Conservation (phyloP, 176 grass and related monocot genomes). For the Eleusine coracana region DNA sequence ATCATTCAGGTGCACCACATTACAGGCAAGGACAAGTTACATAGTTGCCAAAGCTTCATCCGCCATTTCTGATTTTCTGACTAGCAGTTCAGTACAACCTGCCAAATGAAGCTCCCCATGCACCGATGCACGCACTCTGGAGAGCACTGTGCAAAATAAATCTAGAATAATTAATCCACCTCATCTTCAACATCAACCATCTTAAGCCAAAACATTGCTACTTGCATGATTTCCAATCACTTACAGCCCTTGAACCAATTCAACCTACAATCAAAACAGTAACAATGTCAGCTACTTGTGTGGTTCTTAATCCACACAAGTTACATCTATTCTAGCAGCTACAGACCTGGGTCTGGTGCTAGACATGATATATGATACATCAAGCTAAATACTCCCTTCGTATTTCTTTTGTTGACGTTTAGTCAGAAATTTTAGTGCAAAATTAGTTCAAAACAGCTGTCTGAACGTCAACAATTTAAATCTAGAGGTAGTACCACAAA, state of each 20-base stretch:
- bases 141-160: slow-evolving; percentile 49
- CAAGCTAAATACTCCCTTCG: background rate
- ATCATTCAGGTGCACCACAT: slow-evolving; percentile 26
- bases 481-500: background rate
- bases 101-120: slow-evolving; percentile 27
- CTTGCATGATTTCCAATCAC: slow-evolving; percentile 16
- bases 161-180: slow-evolving; percentile 51
- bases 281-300: background rate
- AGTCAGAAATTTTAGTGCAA: too few relatives aligned
- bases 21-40: slow-evolving; percentile 31
- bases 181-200: slow-evolving; percentile 31
- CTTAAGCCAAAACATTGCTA: slow-evolving; percentile 28
- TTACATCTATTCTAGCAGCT: background rate
- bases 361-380: background rate
- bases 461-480: too few relatives aligned
- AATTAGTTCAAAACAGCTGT: too few relatives aligned
- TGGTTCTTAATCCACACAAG: background rate
- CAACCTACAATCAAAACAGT: slow-evolving; percentile 34
- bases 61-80: slow-evolving; percentile 13
- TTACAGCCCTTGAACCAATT: slow-evolving; percentile 11
- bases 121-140: background rate
- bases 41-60: slow-evolving; percentile 47
- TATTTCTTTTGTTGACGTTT: too few relatives aligned
- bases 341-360: background rate
- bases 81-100: slow-evolving; percentile 36